Base-by-base conservation (phyloP, 495 filamentous ascomycete species). In the Talaromyces nanjingensis region DNA sequence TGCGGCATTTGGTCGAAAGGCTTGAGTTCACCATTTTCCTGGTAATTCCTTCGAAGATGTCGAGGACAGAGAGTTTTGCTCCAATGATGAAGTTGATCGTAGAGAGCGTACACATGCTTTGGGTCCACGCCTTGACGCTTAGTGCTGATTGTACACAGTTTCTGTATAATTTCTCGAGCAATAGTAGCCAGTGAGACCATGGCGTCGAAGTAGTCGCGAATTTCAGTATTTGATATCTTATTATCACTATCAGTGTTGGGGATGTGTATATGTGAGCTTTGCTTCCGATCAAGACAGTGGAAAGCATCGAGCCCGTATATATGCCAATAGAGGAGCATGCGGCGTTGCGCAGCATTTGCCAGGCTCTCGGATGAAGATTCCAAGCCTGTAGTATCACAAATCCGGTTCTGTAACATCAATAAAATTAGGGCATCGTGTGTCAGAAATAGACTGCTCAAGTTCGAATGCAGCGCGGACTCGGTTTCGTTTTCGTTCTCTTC, bases 271-370 rank as follows among this genome's bases (percentile, higher is more conserved):
- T 47, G 66, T 34, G 66, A 67, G 49, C 65, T 54, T 8, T 59
- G 45, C 29, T 65, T 67, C 11, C 54, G 49, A 63, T 67, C 63
- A 33, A 67, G 52, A 34, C 63, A 62, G 25, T 63, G 25, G 34
- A 67, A 67, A 2, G 66, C 58, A 49, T 67, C 66, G n/a, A 65
- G 66, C 20, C 63, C 63, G 62, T 67, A 67, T 8, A 67, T 33
- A 34, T 67, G 66, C 66, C 66, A 65, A 12, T 62, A 65, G 1
- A 67, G 63, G 34, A 67, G 59, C 25, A 42, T 37, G 8, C 59
- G 63, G 3, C 66, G 63, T 59, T 65, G 34, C 12, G 27, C 9
- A 31, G 52, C 63, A 12, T 55, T 45, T 6, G 62, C 31, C 59
- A 67, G 9, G 1, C 16, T 47, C n/a, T n/a, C 20, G 22, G 18